These are phyloP conservation scores for Vigna unguiculata DNA, from an alignment of 306 rosid genomes.

Conservation along the genomic window DNA sequence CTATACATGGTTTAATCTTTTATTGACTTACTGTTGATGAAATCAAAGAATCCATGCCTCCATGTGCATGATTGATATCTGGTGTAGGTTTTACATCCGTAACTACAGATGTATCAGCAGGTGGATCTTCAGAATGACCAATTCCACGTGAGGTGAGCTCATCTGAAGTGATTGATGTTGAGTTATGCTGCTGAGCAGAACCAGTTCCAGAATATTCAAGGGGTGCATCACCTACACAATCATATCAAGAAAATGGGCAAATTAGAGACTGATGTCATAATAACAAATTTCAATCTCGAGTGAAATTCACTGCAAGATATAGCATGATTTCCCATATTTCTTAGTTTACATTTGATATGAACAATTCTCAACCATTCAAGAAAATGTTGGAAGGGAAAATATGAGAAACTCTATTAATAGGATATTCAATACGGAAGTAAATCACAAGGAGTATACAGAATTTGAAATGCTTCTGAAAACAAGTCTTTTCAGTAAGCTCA, in stretches of 20 bases:
- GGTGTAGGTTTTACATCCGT: slow-evolving; percentile 2
- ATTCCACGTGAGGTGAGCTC: slow-evolving; percentile 21
- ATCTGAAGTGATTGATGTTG: slow-evolving; percentile 36
- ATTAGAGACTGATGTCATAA: neutral
- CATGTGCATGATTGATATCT: slow-evolving; percentile 34
- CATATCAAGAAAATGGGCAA: slow-evolving; percentile 13
- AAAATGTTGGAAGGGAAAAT: slow-evolving; percentile 12
- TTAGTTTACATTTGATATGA: neutral
- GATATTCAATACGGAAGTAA: neutral
- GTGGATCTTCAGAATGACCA: slow-evolving; percentile 23
- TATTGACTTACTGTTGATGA: slow-evolving; percentile 32
- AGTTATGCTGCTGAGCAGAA: slow-evolving; percentile 25
- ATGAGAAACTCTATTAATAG: slow-evolving; percentile 22
- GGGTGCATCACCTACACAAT: slow-evolving; percentile 32
- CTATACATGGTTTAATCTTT: slow-evolving; percentile 1
- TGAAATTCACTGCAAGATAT: slow-evolving; percentile 15
- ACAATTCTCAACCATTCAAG: neutral
- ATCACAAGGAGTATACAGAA: neutral
- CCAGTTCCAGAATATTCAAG: slow-evolving; percentile 30
- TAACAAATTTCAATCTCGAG: neutral
- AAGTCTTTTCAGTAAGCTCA: neutral
- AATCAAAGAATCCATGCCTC: slow-evolving; percentile 14
- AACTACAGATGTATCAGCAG: slow-evolving; percentile 19
- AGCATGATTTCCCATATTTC: slow-evolving; percentile 24
- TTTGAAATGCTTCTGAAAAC: slow-evolving; percentile 33